Evolutionary conservation across 2,329 filamentous ascomycete species (phyloP).

Genomic region (Gaeumannomyces sp.): DNA sequence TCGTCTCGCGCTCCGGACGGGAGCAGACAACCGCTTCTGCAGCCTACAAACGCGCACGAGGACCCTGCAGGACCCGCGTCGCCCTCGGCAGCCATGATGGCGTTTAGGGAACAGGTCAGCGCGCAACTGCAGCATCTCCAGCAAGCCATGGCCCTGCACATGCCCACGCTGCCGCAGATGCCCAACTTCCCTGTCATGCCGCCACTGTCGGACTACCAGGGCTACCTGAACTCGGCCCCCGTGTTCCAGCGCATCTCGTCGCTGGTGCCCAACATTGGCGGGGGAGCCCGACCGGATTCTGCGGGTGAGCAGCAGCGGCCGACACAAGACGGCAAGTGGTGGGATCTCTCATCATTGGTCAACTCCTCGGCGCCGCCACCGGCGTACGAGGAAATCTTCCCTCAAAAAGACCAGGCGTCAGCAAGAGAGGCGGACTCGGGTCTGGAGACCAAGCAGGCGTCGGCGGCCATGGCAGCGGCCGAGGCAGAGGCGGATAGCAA

Average conservation of each 20-base stretch:
- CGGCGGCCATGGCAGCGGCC: conserved; percentile 50
- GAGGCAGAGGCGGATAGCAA: conserved; percentile 55
- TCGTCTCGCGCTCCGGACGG: conserved; percentile 1
- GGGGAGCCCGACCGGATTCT: conserved; percentile 12
- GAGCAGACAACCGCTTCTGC: conserved; percentile 11
- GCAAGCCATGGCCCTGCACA: conserved; percentile 59
- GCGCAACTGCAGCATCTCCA: conserved; percentile 73
- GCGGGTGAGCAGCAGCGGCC: conserved; percentile 1
- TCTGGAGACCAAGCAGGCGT: conserved; percentile 49
- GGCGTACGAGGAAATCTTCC: conserved; percentile 72
- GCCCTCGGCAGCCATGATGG: conserved; percentile 57
- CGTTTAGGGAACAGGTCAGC: conserved; percentile 66
- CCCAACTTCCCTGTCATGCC: conserved; percentile 45
- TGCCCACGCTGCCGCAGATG: conserved; percentile 59
- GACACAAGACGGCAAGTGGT: conserved; percentile 55
- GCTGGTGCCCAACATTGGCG: conserved; percentile 60
- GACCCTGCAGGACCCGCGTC: conserved; percentile 38
- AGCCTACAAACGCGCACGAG: conserved; percentile 17
- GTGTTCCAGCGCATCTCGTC: conserved; percentile 69
- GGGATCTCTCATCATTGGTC: conserved; percentile 38
- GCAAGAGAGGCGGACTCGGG: conserved; percentile 19
- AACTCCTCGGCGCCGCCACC: conserved; percentile 58
- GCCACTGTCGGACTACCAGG: conserved; percentile 60
- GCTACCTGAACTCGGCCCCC: conserved; percentile 50
- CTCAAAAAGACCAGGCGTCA: conserved; percentile 23